Evolutionary conservation across 2,329 filamentous ascomycete genomes (phyloP), one percentile per base, ranked within the genome.

Genomic region (Trichoderma asperellum): DNA sequence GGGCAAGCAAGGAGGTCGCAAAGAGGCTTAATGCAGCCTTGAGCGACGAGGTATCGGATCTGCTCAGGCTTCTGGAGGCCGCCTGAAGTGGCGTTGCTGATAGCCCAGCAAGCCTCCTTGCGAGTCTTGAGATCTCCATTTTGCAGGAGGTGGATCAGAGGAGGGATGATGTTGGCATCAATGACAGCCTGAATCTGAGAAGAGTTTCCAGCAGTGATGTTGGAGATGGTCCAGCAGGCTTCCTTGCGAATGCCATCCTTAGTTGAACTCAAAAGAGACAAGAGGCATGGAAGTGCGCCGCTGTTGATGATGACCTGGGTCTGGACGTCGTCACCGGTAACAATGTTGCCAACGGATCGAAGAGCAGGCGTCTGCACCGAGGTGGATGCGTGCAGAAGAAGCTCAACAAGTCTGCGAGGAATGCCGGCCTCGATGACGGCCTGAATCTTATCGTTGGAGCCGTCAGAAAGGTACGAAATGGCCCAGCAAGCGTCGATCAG

Each of bases 221-320:
- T 99, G 79, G 94, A 97, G 76, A 99, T 99, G 62, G 96, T 99
- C 96, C 96, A 99, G 89, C 96, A 99, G 34, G 96, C 96, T 83
- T 99, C 96, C 87, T 99, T 99, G 74, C 96, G 93, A 74, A 99
- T 99, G 32, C 96, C 96, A 77, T 99, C 96, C 87, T 99, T 99
- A 78, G 93, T 96, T 43, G 95, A 98, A 86, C 94, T 95, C 72
- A 99, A 85, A 21, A 99, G 90, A 43, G 94, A 96, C 63, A 98
- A 85, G n/a, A 99, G 88, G 73, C 94, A 96, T 53, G 94, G 90
- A 58, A 99, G 88, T 74, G 96, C 91, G 71, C 96, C 95, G 76
- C 94, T 97, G 88, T 99, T 99, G 83, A 99, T 99, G 81, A 99
- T 97, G 74, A 99, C 94, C 82, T 99, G 96, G 29, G 96, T 99